phyloP scores from a whole-genome alignment of 345 rosid species.

The Pelargonium nanum region DNA sequence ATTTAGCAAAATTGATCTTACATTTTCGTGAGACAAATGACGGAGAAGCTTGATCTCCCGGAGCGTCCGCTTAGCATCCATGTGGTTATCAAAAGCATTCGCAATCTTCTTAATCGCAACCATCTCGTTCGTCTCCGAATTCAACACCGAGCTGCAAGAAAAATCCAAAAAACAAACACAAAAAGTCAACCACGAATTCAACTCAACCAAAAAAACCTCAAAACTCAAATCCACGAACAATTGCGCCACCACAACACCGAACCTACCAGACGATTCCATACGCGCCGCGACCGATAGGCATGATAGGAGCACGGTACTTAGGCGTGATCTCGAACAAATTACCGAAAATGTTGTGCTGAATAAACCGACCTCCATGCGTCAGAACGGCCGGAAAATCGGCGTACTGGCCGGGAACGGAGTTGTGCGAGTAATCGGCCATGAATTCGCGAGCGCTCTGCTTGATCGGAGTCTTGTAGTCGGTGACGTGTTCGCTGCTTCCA shows the following conservation, averaged over 20 bases:
- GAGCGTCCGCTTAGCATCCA: conserved; percentile 98
- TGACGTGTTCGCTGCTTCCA: not conserved
- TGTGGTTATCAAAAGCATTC: conserved; percentile 81
- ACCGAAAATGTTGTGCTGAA: conserved; percentile 72
- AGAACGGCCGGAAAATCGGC: conserved; percentile 63
- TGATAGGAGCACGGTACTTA: conserved; percentile 87
- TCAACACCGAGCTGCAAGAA: conserved; percentile 66
- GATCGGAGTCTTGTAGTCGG: not conserved
- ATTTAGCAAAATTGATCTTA: conserved; percentile 13
- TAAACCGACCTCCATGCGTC: conserved; percentile 60
- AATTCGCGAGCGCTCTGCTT: not conserved
- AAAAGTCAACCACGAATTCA: not conserved
- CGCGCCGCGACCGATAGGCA: conserved; percentile 94
- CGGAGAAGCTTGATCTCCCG: conserved; percentile 94
- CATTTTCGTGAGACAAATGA: conserved; percentile 96
- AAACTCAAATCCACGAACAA: not conserved
- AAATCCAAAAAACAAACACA: not conserved
- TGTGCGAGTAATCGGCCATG: conserved; percentile 25
- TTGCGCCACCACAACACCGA: not conserved
- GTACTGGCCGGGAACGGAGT: conserved; percentile 35
- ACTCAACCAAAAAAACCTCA: not conserved
- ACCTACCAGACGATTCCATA: conserved; percentile 94
- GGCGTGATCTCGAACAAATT: conserved; percentile 69
- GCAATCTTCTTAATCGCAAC: conserved; percentile 98
- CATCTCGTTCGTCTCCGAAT: conserved; percentile 83